These are phyloP conservation scores for Dactylis glomerata DNA, from an alignment of 176 grass and related monocot species.

Conservation along the genomic window DNA sequence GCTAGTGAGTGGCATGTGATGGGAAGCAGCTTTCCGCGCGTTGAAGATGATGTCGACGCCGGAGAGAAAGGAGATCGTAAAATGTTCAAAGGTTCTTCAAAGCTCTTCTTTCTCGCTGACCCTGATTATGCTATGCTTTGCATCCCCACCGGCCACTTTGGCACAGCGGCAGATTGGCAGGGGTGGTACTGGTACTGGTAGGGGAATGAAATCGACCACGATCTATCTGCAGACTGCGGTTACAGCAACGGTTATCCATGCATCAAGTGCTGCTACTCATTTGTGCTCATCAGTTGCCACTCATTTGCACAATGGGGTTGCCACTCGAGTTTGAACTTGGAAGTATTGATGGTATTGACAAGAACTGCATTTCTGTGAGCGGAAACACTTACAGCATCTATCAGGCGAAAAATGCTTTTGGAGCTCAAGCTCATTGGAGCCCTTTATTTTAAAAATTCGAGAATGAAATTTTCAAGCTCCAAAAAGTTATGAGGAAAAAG, in stretches of 20 bases:
- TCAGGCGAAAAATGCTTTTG: no score
- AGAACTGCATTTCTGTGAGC: no score
- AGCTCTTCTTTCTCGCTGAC: background rate
- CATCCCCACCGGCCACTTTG: background rate
- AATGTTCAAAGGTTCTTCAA: conserved; percentile 16
- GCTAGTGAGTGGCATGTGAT: conserved; percentile 55
- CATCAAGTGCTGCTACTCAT: background rate
- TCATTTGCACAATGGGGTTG: background rate
- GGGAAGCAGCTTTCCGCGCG: conserved; percentile 38
- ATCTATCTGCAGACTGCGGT: conserved; percentile 12
- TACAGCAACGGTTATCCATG: background rate
- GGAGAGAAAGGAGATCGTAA: background rate
- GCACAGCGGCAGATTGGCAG: background rate
- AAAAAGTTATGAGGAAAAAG: no score
- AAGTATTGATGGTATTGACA: no score
- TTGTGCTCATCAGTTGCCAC: background rate
- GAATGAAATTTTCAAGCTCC: no score
- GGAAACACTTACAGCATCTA: no score
- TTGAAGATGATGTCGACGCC: conserved; percentile 7
- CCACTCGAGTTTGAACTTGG: background rate
- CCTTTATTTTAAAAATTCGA: no score
- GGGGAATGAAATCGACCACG: background rate
- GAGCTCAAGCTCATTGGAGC: no score
- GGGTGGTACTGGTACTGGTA: background rate
- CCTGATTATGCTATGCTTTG: conserved; percentile 1